Conservation (phyloP, 202 grass and related monocot species). For the Elaeis oleifera region DNA sequence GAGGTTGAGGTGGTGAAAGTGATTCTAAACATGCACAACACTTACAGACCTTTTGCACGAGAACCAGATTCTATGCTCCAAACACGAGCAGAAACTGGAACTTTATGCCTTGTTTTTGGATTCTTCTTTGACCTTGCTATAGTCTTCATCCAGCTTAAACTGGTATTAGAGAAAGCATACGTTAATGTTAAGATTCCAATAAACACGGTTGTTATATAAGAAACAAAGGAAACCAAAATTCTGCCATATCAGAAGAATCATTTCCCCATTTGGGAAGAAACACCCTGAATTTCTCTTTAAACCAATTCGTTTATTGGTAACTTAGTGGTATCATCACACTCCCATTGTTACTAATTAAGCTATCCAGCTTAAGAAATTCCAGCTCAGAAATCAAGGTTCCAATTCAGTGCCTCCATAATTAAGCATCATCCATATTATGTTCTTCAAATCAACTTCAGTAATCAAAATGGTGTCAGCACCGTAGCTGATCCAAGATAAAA, state of each 20-base stretch:
- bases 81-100: slow-evolving; percentile 53
- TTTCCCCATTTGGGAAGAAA: slow-evolving; percentile 13
- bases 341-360: no score
- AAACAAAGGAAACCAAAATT: slow-evolving; percentile 42
- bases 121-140: slow-evolving; percentile 63
- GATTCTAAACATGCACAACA: slow-evolving; percentile 79
- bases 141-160: slow-evolving; percentile 62
- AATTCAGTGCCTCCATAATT: no score
- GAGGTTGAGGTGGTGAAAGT: slow-evolving; percentile 45
- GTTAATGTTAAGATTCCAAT: slow-evolving; percentile 45
- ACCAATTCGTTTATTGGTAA: neutral
- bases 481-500: no score
- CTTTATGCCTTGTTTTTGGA: slow-evolving; percentile 59
- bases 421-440: no score
- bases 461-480: no score
- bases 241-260: slow-evolving; percentile 21
- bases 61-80: slow-evolving; percentile 56
- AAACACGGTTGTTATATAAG: slow-evolving; percentile 16
- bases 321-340: neutral
- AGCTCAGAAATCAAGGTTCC: no score
- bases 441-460: no score
- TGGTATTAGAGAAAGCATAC: slow-evolving; percentile 63
- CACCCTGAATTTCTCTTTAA: slow-evolving; percentile 27
- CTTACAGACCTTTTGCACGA: slow-evolving; percentile 60
- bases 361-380: no score